Conservation (phyloP, 257 asterid genomes). For the Solanum chiquidenum region DNA sequence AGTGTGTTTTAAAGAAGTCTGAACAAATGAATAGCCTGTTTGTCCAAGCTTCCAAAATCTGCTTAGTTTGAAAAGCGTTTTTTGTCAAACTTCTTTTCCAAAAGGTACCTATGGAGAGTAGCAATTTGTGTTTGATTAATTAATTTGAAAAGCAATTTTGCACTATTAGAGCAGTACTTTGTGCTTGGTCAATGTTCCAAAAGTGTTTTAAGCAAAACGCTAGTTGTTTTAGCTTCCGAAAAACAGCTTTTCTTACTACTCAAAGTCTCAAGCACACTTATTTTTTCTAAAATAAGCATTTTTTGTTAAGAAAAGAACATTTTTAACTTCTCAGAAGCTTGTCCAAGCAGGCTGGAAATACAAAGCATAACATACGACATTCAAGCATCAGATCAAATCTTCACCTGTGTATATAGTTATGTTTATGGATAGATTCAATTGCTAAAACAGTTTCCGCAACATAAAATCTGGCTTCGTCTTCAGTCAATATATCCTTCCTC, state of each 20-base stretch:
- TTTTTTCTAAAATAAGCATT: background rate
- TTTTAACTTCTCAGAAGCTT: background rate
- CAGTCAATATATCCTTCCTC: conserved; percentile 41
- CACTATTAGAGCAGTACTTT: background rate
- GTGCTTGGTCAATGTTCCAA: background rate
- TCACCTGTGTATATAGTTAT: conserved; percentile 42
- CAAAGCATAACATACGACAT: background rate
- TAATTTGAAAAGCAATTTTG: background rate
- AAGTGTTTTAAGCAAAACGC: background rate
- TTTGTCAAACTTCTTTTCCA: background rate
- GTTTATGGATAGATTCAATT: conserved; percentile 43
- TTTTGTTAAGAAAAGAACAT: background rate
- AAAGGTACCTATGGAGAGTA: background rate
- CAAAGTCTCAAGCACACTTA: background rate
- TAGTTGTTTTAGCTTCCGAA: background rate
- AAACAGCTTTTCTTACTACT: background rate
- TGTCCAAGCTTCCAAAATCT: background rate
- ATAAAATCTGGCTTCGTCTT: conserved; percentile 44
- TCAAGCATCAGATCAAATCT: background rate
- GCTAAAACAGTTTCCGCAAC: conserved; percentile 44
- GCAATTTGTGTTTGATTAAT: background rate
- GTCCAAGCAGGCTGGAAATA: background rate
- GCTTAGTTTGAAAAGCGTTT: background rate
- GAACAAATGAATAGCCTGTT: background rate
- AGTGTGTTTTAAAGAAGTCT: background rate